These are phyloP conservation scores for Talaromyces trachyspermus DNA, from an alignment of 495 filamentous ascomycete genomes.

Conservation along the genomic window DNA sequence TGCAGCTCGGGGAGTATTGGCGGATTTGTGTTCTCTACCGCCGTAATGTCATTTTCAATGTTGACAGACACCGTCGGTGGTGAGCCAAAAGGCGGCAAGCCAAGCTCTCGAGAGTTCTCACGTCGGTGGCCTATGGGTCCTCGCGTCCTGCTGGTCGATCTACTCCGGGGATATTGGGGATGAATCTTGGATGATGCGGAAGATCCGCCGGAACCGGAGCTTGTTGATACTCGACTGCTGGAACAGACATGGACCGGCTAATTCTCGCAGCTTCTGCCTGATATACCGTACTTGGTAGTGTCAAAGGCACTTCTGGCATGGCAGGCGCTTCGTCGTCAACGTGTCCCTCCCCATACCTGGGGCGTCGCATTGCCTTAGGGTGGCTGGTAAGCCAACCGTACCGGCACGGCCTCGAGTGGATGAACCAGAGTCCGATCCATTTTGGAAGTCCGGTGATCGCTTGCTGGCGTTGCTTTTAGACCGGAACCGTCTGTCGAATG, in stretches of 20 bases:
- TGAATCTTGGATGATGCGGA: conserved; percentile 51
- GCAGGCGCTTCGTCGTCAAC: conserved; percentile 50
- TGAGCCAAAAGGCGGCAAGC: conserved; percentile 8
- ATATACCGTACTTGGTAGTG: conserved; percentile 59
- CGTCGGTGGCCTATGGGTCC: conserved; percentile 32
- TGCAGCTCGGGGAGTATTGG: conserved; percentile 77
- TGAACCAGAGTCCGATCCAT: conserved; percentile 35
- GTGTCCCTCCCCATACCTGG: conserved; percentile 54
- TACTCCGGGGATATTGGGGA: conserved; percentile 46
- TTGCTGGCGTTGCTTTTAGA: conserved; percentile 31
- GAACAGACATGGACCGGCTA: conserved; percentile 66
- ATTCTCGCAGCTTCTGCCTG: conserved; percentile 50
- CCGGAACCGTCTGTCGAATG: conserved; percentile 37
- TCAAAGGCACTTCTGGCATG: conserved; percentile 58
- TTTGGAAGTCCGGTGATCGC: conserved; percentile 40
- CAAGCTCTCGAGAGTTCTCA: conserved; percentile 25
- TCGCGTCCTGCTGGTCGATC: conserved; percentile 33
- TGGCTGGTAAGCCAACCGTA: conserved; percentile 68
- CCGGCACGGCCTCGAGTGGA: conserved; percentile 26
- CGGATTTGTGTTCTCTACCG: conserved; percentile 33
- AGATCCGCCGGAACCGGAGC: conserved; percentile 37
- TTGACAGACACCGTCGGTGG: conserved; percentile 36
- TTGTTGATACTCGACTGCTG: conserved; percentile 51
- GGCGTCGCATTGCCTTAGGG: conserved; percentile 80
- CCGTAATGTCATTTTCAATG: conserved; percentile 61